Evolutionary conservation across 371 early-diverging fungal species (phyloP).

Genomic region (Mortierella sp.): DNA sequence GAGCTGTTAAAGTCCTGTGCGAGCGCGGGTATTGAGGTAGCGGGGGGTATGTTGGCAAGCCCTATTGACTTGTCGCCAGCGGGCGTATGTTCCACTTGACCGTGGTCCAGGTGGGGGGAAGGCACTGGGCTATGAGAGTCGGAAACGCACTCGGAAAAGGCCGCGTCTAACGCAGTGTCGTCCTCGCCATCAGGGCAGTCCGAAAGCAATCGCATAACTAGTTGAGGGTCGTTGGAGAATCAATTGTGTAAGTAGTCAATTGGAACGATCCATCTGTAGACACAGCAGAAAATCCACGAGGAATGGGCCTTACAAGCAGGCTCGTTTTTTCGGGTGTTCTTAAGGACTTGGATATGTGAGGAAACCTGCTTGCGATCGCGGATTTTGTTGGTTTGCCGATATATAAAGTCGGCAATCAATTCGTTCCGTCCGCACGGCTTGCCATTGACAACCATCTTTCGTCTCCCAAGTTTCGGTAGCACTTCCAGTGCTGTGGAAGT

Average conservation of each 20-base stretch:
- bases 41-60: background rate
- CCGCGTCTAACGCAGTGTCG: conserved; percentile 15
- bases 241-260: background rate
- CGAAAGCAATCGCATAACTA: conserved; percentile 68
- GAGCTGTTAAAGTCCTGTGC: background rate
- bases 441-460: conserved; percentile 68
- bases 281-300: no score
- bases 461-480: conserved; percentile 67
- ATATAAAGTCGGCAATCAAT: conserved; percentile 80
- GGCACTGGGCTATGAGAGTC: conserved; percentile 22
- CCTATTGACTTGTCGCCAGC: background rate
- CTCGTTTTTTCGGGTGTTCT: conserved; percentile 76
- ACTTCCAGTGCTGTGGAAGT: conserved; percentile 60
- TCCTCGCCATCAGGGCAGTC: conserved; percentile 59
- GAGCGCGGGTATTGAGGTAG: background rate
- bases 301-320: conserved; percentile 55
- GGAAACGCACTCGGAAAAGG: conserved; percentile 4
- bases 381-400: conserved; percentile 68
- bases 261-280: no score
- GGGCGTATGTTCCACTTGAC: background rate
- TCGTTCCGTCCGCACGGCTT: conserved; percentile 82
- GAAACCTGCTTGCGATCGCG: conserved; percentile 84
- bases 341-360: conserved; percentile 83
- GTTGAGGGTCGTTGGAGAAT: background rate
- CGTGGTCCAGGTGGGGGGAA: conserved; percentile 12